Evolutionary conservation across 345 rosid genomes (phyloP).

Genomic region (Alliaria petiolata): DNA sequence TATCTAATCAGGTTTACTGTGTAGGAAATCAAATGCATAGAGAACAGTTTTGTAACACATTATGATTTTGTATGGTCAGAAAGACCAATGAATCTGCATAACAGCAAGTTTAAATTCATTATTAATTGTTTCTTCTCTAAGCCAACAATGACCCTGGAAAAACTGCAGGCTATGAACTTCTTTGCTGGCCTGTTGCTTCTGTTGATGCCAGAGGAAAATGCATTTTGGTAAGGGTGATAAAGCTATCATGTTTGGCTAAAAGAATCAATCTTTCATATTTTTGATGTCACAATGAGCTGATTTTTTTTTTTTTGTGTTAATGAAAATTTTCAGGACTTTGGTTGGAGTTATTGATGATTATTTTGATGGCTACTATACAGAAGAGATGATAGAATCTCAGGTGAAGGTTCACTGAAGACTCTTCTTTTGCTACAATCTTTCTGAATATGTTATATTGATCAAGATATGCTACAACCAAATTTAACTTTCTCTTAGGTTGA

Average conservation of each 20-base stretch:
- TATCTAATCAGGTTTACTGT: background rate
- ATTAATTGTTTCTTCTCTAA: background rate
- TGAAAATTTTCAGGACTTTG: constrained; percentile 60
- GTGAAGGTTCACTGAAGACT: constrained; percentile 34
- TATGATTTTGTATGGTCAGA: background rate
- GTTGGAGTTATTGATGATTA: constrained; percentile 90
- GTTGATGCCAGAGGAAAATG: constrained; percentile 98
- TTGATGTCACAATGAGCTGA: constrained; percentile 18
- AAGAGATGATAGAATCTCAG: constrained; percentile 97
- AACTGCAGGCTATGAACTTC: constrained; percentile 95
- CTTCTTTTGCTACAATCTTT: background rate
- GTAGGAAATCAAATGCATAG: background rate
- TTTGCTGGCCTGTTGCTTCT: constrained; percentile 95
- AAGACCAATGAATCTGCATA: background rate
- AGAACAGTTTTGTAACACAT: background rate
- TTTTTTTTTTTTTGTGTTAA: background rate
- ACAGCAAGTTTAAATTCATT: background rate
- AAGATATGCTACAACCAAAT: background rate
- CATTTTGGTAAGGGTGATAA: constrained; percentile 78
- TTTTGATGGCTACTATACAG: constrained; percentile 88
- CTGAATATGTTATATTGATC: background rate
- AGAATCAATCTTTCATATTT: background rate
- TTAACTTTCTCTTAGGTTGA: constrained; percentile 78
- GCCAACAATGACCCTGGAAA: constrained; percentile 15
- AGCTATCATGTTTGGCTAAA: background rate